phyloP scores from a whole-genome alignment of 2,329 filamentous ascomycete genomes.

The Fusarium sarcochroum region DNA sequence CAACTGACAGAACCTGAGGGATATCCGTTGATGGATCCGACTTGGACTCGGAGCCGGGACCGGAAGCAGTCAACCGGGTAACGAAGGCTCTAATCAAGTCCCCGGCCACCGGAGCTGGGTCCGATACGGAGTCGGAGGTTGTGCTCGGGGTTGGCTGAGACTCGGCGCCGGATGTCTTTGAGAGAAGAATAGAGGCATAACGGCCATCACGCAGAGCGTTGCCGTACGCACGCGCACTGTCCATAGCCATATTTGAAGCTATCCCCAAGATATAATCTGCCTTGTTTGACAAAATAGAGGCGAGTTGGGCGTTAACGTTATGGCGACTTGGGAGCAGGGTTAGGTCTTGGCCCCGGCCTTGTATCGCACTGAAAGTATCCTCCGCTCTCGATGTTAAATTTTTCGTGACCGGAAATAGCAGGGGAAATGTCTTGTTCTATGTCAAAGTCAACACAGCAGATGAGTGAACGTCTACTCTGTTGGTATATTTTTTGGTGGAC shows the following conservation, averaged over 20 bases:
- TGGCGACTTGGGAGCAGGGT: constrained; percentile 31
- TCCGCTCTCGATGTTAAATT: neutral
- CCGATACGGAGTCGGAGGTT: constrained; percentile 38
- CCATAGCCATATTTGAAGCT: constrained; percentile 19
- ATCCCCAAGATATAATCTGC: neutral
- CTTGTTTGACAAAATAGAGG: constrained; percentile 4
- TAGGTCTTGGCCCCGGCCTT: constrained; percentile 40
- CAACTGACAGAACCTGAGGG: constrained; percentile 48
- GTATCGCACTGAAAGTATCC: constrained; percentile 6
- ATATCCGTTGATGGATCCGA: constrained; percentile 11
- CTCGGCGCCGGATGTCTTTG: constrained; percentile 24
- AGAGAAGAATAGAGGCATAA: constrained; percentile 45
- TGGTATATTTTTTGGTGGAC: constrained; percentile 27
- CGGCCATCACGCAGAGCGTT: constrained; percentile 44
- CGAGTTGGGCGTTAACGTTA: constrained; percentile 33
- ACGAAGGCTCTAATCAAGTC: constrained; percentile 42
- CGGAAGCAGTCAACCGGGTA: constrained; percentile 19
- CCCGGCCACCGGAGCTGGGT: constrained; percentile 41
- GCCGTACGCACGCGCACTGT: constrained; percentile 20
- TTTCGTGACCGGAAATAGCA: neutral
- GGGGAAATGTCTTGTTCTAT: neutral
- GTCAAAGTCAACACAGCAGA: neutral
- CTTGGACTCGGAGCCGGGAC: constrained; percentile 11
- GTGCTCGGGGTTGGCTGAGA: constrained; percentile 34
- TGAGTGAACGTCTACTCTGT: neutral